These are phyloP conservation scores for Penicillium sp. DNA, from an alignment of 2,329 filamentous ascomycete genomes.

Conservation along the genomic window DNA sequence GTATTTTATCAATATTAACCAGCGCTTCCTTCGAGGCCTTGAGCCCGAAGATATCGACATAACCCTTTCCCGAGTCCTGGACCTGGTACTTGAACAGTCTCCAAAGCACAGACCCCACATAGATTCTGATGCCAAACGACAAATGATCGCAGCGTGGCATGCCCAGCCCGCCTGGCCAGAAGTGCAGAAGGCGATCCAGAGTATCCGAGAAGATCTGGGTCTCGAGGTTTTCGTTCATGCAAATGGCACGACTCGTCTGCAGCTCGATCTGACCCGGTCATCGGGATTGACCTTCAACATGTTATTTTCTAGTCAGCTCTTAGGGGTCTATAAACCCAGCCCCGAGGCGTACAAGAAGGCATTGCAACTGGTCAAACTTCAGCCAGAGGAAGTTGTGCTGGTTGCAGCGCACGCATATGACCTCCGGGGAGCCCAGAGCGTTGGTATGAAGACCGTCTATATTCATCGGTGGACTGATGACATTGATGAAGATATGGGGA, in stretches of 20 bases:
- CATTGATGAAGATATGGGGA: slow-evolving; percentile 46
- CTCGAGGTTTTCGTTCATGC: slow-evolving; percentile 52
- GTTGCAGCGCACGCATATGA: slow-evolving; percentile 58
- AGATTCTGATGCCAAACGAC: slow-evolving; percentile 15
- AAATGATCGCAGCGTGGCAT: slow-evolving; percentile 48
- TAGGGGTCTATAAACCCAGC: slow-evolving; percentile 52
- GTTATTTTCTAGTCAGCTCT: slow-evolving; percentile 53
- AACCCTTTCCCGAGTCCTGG: slow-evolving; percentile 48
- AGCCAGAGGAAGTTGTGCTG: slow-evolving; percentile 51
- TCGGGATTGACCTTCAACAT: slow-evolving; percentile 47
- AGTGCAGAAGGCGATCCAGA: slow-evolving; percentile 43
- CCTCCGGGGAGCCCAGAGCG: slow-evolving; percentile 47
- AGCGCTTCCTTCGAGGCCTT: slow-evolving; percentile 35
- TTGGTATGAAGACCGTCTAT: slow-evolving; percentile 55
- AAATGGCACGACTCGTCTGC: slow-evolving; percentile 56
- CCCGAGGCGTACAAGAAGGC: slow-evolving; percentile 49
- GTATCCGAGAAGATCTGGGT: slow-evolving; percentile 35
- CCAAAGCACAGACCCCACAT: slow-evolving; percentile 16
- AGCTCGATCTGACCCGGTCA: slow-evolving; percentile 49
- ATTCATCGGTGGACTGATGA: slow-evolving; percentile 56
- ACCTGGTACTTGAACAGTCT: slow-evolving; percentile 33
- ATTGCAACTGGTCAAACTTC: slow-evolving; percentile 45
- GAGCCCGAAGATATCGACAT: slow-evolving; percentile 52
- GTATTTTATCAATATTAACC: slow-evolving; percentile 50
- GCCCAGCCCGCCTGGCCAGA: slow-evolving; percentile 53